A percentile compares a stretch with the other conserved stretches of the same genome.
These are phyloP conservation scores for Hanseniaspora singularis DNA, from an alignment of 805 yeast genomes.

Conservation along the genomic window DNA sequence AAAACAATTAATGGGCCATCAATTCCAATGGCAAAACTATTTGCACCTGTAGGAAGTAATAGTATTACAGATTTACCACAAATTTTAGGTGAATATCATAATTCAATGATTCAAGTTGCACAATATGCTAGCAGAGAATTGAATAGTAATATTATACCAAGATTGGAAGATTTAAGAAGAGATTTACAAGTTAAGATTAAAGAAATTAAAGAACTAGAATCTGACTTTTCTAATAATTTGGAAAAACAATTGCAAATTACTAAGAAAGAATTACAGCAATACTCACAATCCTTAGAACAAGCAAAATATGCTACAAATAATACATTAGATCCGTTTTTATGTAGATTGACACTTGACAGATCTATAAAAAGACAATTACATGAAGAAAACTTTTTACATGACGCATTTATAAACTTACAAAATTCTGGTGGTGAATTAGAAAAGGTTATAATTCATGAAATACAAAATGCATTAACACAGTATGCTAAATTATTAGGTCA, in stretches of 20 bases:
- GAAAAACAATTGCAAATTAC: slow-evolving; percentile 58
- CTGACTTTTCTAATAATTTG: slow-evolving; percentile 74
- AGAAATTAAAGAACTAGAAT: slow-evolving; percentile 69
- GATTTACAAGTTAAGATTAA: slow-evolving; percentile 75
- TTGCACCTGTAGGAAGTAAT: slow-evolving; percentile 65
- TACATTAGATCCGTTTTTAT: slow-evolving; percentile 67
- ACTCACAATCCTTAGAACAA: slow-evolving; percentile 50
- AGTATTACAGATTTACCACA: slow-evolving; percentile 78
- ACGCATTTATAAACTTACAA: slow-evolving; percentile 78
- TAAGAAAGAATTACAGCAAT: slow-evolving; percentile 42
- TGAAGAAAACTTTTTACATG: slow-evolving; percentile 79
- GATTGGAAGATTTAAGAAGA: slow-evolving; percentile 54
- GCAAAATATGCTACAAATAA: slow-evolving; percentile 39
- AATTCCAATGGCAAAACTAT: slow-evolving; percentile 33
- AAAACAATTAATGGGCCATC: slow-evolving; percentile 23
- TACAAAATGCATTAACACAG: slow-evolving; percentile 67
- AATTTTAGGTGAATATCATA: slow-evolving; percentile 52
- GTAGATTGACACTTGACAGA: slow-evolving; percentile 58
- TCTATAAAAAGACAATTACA: slow-evolving; percentile 65
- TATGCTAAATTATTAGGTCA: slow-evolving; percentile 61
- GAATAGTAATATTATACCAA: slow-evolving; percentile 48
- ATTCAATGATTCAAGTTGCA: slow-evolving; percentile 46
- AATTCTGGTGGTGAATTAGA: slow-evolving; percentile 80
- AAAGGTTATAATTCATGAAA: slow-evolving; percentile 71
- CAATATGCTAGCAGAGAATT: slow-evolving; percentile 49